Percentiles rank a stretch among this genome's conserved stretches.
These are phyloP conservation scores for Pilatotrama ljubarskyi DNA, from an alignment of 768 basidiomycete genomes.

Conservation along the genomic window DNA sequence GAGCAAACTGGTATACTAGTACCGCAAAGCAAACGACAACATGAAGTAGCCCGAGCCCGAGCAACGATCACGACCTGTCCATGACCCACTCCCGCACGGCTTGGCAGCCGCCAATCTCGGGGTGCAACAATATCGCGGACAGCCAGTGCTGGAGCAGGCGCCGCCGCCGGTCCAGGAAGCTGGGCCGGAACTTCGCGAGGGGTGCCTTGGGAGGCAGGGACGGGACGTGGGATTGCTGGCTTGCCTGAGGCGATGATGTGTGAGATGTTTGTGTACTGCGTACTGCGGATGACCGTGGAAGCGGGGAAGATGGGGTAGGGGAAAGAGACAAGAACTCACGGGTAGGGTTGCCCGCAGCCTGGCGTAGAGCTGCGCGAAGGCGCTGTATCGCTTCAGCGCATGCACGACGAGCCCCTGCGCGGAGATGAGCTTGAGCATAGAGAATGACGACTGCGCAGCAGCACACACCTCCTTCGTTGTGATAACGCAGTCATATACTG, in stretches of 20 bases:
- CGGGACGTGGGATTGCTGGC: slow-evolving; percentile 51
- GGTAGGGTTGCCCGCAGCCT: slow-evolving; percentile 53
- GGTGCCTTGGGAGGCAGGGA: slow-evolving; percentile 69
- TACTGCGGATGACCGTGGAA: background rate
- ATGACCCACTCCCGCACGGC: slow-evolving; percentile 65
- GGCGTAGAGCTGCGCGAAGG: slow-evolving; percentile 56
- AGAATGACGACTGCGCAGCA: background rate
- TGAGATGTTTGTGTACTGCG: background rate
- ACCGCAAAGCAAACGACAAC: too few species aligned
- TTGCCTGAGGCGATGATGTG: slow-evolving; percentile 34
- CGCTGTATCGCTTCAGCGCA: slow-evolving; percentile 65
- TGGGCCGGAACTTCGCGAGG: slow-evolving; percentile 62
- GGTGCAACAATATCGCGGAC: slow-evolving; percentile 61
- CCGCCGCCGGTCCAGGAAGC: slow-evolving; percentile 65
- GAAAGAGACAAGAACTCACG: slow-evolving; percentile 35
- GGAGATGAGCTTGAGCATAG: background rate
- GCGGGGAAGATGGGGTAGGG: background rate
- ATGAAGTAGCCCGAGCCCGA: too few species aligned
- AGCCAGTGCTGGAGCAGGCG: slow-evolving; percentile 68
- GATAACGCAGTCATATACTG: slow-evolving; percentile 72
- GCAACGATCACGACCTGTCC: slow-evolving; percentile 26
- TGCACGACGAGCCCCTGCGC: slow-evolving; percentile 61
- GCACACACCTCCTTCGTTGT: slow-evolving; percentile 55
- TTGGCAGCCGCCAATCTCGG: slow-evolving; percentile 64
- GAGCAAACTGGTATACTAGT: too few species aligned